phyloP scores from a whole-genome alignment of 495 filamentous ascomycete genomes.

The Evernia prunastri region DNA sequence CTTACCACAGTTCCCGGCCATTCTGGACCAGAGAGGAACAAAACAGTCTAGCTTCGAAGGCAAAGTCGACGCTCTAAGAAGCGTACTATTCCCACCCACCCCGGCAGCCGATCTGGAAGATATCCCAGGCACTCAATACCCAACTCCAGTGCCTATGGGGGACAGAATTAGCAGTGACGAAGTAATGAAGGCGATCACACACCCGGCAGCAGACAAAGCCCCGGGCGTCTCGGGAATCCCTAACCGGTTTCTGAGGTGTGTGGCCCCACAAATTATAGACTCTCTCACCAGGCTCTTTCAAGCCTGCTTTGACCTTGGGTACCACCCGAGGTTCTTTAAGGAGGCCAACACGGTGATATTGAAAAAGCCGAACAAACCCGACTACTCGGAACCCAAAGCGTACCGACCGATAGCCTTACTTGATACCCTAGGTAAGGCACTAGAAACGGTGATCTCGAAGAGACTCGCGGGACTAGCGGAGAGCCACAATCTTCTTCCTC shows the following conservation, averaged over 20 bases:
- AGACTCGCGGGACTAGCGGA: not conserved
- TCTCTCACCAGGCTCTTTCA: constrained; percentile 26
- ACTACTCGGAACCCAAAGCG: constrained; percentile 30
- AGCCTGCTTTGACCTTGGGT: constrained; percentile 22
- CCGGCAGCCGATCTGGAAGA: constrained; percentile 26
- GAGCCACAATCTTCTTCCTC: not conserved
- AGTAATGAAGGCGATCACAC: constrained; percentile 23
- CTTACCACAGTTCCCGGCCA: not conserved
- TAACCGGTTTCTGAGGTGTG: constrained; percentile 23
- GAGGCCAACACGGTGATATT: constrained; percentile 30
- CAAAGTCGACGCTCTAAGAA: not conserved
- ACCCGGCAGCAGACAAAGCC: constrained; percentile 28
- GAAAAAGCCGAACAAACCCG: constrained; percentile 28
- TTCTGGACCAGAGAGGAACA: not conserved
- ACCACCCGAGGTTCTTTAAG: constrained; percentile 28
- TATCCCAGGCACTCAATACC: constrained; percentile 23
- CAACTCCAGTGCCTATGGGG: constrained; percentile 10
- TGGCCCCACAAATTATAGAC: constrained; percentile 9
- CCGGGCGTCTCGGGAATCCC: constrained; percentile 27
- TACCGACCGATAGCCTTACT: constrained; percentile 34
- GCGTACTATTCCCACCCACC: constrained; percentile 21
- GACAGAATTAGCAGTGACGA: constrained; percentile 26
- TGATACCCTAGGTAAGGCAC: constrained; percentile 32
- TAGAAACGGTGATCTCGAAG: constrained; percentile 29
- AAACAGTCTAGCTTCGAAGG: not conserved